Evolutionary conservation across 805 yeast genomes (phyloP), one percentile per base, ranked within the genome.

Genomic region (Tetrapisispora pingtungensis): DNA sequence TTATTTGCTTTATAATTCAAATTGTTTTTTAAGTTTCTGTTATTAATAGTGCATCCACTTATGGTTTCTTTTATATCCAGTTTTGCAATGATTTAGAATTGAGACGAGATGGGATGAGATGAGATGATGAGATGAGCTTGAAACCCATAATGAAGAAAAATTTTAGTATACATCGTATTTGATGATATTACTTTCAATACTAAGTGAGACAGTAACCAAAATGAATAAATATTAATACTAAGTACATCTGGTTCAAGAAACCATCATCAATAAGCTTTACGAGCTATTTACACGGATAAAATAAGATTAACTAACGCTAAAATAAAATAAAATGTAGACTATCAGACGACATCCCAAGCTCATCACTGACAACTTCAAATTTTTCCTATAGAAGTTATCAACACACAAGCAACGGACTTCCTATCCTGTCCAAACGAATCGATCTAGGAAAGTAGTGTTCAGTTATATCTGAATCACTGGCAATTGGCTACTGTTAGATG

Each of bases 371-470:
- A 18, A 18, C n/a, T 18, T 37, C 40, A 37, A 37, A 17, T 37
- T 37, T n/a, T 27, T 18, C 39, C 32, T 36, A 20, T 27, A 37
- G 40, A 37, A 18, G 31, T 43, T 40, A 48, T 45, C 51, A 51
- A 47, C 42, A 47, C 64, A 58, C 66, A 52, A 60, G 59, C 64
- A 58, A 57, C 59, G 65, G 61, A 61, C 66, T 62, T 62, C 67
- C 67, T 61, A 60, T 58, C 62, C 59, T 57, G 65, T 59, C 66
- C 49, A 43, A 27, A 43, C 40, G 26, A 38, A 41, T 59, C 55
- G 53, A 44, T 62, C 67, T 62, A 54, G 67, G 67, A 60, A 61
- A 61, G 66, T 59, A 48, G 64, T 55, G 59, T 58, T 53, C 64
- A 55, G 50, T 52, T 43, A 49, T 46, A 36, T 43, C 49, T 55